Evolutionary conservation across 2,329 filamentous ascomycete species (phyloP), one percentile per base, ranked within the genome.

Genomic region (Chalaropsis ovoidea): DNA sequence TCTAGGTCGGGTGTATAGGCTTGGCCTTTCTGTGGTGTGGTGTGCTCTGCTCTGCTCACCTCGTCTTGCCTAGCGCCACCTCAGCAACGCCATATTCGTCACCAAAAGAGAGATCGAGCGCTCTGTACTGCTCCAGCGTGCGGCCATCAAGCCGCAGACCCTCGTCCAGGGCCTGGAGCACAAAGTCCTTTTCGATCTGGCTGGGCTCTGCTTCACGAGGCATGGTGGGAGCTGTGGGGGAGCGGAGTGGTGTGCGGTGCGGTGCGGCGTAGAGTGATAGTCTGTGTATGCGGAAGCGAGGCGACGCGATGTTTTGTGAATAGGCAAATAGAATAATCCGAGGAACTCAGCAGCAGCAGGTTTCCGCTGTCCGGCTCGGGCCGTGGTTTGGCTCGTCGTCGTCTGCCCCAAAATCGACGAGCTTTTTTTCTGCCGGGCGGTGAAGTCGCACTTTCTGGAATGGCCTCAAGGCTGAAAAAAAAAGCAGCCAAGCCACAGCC

Each of bases 131-230:
- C 72, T 96, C 89, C 67, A 92, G 82, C 67, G 81, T 79, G 69
- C 94, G 89, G 71, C 89, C 89, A 76, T 99, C 94, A 67, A 96
- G 79, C 27, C 94, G 89, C 67, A 92, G 78, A 70, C 88, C 84
- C 72, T 96, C 85, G 71, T 86, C 81, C 11, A 99, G 82, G 56
- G 93, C 92, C 73, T 95, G 84, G 68, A 86, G 80, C 69, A 96
- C 83, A 75, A 99, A 99, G 10, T 85, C 84, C 74, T 85, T 89
- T 80, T 97, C 93, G 73, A 93, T 90, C 69, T 88, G 82, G 63
- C 93, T 96, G 65, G 93, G 89, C 71, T 95, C 89, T 68, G 87
- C 85, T 86, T 96, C 92, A 76, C 89, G 88, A 73, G 93, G 93
- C 93, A 97, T 97, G 69, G 70, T 80, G 69, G 68, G 68, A n/a